A percentile compares a stretch with the other conserved stretches of the same genome.
phyloP scores from a whole-genome alignment of 495 filamentous ascomycete species.

The Letharia columbiana region DNA sequence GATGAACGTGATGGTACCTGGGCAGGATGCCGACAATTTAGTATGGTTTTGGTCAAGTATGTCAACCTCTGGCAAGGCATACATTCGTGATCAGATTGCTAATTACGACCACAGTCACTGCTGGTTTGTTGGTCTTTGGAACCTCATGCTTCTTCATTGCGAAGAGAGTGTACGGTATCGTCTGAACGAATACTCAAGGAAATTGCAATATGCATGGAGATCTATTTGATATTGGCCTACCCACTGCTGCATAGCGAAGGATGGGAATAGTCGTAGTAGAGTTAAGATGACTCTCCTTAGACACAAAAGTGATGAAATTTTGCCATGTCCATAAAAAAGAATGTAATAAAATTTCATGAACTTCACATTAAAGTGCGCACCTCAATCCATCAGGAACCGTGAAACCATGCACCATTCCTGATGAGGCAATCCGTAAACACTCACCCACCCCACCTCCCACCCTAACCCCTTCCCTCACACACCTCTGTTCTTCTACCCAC shows the following conservation, averaged over 20 bases:
- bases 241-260: constrained; percentile 3
- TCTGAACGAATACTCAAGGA: constrained; percentile 30
- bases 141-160: constrained; percentile 70
- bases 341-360: too few relatives aligned
- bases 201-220: not conserved
- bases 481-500: not conserved
- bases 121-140: constrained; percentile 67
- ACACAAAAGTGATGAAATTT: not conserved
- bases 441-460: not conserved
- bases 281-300: not conserved
- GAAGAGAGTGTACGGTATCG: constrained; percentile 66
- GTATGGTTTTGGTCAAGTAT: constrained; percentile 57
- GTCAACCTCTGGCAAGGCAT: constrained; percentile 18
- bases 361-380: too few relatives aligned
- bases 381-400: not conserved
- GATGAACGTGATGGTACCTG: constrained; percentile 95
- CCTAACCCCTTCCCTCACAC: not conserved
- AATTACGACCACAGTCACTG: constrained; percentile 49
- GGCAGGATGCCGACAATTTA: constrained; percentile 61
- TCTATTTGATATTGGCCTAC: not conserved
- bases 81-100: constrained; percentile 14
- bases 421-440: constrained; percentile 9
- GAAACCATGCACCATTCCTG: not conserved
- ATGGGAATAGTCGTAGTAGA: not conserved
- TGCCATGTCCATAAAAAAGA: not conserved